A percentile compares a stretch with the other conserved stretches of the same genome.
Conservation (phyloP, 208 protist species). For the Kentomonas sorsogonicus region DNA sequence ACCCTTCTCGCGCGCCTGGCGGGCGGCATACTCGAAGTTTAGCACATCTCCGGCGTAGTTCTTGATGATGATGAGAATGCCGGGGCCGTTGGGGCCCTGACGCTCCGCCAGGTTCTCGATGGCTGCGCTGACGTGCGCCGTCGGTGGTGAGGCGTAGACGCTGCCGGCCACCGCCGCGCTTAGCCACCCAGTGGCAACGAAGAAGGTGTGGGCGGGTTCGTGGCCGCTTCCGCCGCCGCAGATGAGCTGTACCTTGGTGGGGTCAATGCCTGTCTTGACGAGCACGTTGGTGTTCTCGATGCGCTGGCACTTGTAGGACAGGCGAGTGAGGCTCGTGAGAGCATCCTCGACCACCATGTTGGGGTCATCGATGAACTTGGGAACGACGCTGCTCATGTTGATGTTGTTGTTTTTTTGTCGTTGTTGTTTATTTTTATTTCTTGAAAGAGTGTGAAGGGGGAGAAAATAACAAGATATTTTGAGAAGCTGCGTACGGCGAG, state of each 20-base stretch:
- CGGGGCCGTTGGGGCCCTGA: slow-evolving; percentile 41
- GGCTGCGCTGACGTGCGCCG: slow-evolving; percentile 56
- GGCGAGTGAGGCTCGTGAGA: slow-evolving; percentile 26
- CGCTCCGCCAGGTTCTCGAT: slow-evolving; percentile 52
- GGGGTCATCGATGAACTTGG: slow-evolving; percentile 54
- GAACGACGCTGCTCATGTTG: slow-evolving; percentile 24
- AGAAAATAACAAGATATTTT: too few relatives aligned
- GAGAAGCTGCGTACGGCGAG: too few relatives aligned
- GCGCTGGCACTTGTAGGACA: slow-evolving; percentile 24
- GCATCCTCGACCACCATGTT: slow-evolving; percentile 36
- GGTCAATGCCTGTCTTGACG: slow-evolving; percentile 25
- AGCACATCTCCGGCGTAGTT: slow-evolving; percentile 91
- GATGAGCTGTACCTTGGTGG: slow-evolving; percentile 58
- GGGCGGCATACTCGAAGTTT: slow-evolving; percentile 84
- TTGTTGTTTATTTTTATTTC: slow-evolving; percentile 18
- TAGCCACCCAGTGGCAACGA: slow-evolving; percentile 86
- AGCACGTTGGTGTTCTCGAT: slow-evolving; percentile 49
- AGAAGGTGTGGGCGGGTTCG: slow-evolving; percentile 84
- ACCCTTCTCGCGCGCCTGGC: slow-evolving; percentile 41
- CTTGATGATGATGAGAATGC: slow-evolving; percentile 88
- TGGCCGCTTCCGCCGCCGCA: slow-evolving; percentile 89
- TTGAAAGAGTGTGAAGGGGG: background rate
- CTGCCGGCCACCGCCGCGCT: slow-evolving; percentile 83
- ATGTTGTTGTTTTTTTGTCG: too few relatives aligned
- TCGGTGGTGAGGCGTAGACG: slow-evolving; percentile 85